Conservation (phyloP, 495 filamentous ascomycete genomes). For the Daldinia bambusicola region DNA sequence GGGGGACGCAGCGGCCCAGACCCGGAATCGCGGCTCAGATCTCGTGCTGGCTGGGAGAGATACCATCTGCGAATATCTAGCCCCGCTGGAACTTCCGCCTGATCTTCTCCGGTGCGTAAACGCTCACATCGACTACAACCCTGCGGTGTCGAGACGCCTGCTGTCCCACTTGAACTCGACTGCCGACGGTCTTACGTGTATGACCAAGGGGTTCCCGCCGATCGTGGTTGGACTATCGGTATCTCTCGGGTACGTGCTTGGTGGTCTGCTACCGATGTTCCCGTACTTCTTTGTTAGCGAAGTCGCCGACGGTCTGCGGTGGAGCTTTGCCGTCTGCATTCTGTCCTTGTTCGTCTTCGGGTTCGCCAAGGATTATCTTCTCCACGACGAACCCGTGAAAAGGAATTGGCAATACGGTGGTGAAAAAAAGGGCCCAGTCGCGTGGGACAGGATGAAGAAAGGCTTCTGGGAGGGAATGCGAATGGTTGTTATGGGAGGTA, state of each 20-base stretch:
- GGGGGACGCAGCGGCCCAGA: conserved; percentile 63
- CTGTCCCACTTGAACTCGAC: conserved; percentile 6
- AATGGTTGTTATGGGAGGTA: conserved; percentile 73
- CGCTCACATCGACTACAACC: conserved; percentile 71
- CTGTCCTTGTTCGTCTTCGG: conserved; percentile 78
- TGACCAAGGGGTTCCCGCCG: conserved; percentile 41
- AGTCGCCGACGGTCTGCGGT: conserved; percentile 70
- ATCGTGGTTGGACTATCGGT: conserved; percentile 61
- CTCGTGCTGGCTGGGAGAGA: conserved; percentile 15
- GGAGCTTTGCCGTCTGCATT: conserved; percentile 76
- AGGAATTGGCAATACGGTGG: conserved; percentile 42
- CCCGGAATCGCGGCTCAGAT: conserved; percentile 9
- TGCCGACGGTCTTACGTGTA: conserved; percentile 12
- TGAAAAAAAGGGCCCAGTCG: conserved; percentile 37
- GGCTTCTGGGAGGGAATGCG: conserved; percentile 61
- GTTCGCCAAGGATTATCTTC: conserved; percentile 70
- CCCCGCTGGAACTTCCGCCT: conserved; percentile 63
- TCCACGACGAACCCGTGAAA: conserved; percentile 56
- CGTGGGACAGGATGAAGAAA: conserved; percentile 36
- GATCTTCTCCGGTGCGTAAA: conserved; percentile 76
- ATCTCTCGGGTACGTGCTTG: conserved; percentile 76
- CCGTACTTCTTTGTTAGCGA: conserved; percentile 78
- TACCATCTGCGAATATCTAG: conserved; percentile 46
- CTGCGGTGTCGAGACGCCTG: conserved; percentile 59
- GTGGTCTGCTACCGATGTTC: conserved; percentile 76